phyloP scores from a whole-genome alignment of 2,329 filamentous ascomycete genomes.

The Exophiala spinifera region DNA sequence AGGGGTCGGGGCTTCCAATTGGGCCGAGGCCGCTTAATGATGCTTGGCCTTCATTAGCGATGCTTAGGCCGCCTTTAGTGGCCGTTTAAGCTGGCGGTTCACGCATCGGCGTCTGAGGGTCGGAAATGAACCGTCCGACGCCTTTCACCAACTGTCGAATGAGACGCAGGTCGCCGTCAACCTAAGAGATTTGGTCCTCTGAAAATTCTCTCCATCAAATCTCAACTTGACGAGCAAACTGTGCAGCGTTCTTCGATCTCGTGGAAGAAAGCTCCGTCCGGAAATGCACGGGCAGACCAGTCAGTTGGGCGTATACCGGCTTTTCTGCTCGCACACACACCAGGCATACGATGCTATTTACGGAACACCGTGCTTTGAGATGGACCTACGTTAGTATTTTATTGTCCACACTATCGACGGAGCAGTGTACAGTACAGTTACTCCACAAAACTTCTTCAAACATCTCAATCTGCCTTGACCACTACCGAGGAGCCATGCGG shows the following conservation, averaged over 20 bases:
- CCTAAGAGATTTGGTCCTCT: conserved; percentile 20
- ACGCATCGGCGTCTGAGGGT: conserved; percentile 12
- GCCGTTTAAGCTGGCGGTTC: conserved; percentile 8
- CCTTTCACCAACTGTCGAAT: conserved; percentile 3
- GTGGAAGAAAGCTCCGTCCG: too few species aligned
- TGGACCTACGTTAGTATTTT: too few species aligned
- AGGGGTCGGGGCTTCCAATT: neutral
- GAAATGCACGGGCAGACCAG: too few species aligned
- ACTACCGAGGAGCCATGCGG: too few species aligned
- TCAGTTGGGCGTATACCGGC: too few species aligned
- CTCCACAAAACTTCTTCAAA: too few species aligned
- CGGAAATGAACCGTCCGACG: conserved; percentile 19
- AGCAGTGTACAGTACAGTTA: too few species aligned
- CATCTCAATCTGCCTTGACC: too few species aligned
- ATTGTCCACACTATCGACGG: too few species aligned
- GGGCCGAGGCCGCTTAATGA: neutral
- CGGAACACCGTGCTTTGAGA: too few species aligned
- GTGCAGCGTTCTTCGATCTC: neutral
- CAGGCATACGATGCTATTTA: too few species aligned
- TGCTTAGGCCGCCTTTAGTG: neutral
- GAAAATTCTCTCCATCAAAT: conserved; percentile 4
- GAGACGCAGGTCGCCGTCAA: conserved; percentile 3
- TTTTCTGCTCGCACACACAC: too few species aligned
- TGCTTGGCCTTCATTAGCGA: neutral
- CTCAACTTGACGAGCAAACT: neutral